These are phyloP conservation scores for Butyriboletus appendiculatus DNA, from an alignment of 1,284 basidiomycete species.

Conservation along the genomic window DNA sequence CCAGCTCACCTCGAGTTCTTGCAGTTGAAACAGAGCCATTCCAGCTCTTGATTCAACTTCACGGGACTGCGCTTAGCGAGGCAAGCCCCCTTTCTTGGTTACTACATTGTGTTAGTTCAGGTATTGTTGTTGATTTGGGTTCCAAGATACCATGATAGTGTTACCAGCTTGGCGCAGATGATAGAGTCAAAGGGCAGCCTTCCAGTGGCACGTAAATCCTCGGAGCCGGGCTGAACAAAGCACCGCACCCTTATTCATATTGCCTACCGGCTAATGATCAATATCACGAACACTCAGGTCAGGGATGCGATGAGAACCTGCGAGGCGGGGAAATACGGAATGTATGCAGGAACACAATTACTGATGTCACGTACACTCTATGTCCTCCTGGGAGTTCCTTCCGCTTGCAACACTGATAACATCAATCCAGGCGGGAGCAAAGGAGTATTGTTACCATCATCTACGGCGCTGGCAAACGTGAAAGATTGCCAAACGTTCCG, in stretches of 20 bases:
- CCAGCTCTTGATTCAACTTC: too few species aligned
- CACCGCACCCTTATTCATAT: not conserved
- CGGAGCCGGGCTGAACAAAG: not conserved
- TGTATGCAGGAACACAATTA: not conserved
- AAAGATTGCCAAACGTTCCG: slow-evolving; percentile 2
- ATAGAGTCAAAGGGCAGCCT: not conserved
- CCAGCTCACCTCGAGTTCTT: too few species aligned
- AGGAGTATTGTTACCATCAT: not conserved
- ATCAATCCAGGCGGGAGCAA: not conserved
- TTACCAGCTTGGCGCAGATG: not conserved
- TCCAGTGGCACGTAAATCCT: not conserved
- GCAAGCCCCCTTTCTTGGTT: too few species aligned
- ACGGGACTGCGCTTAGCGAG: too few species aligned
- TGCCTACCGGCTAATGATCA: not conserved
- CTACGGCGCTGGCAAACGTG: not conserved
- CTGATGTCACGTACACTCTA: not conserved
- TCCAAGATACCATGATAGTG: not conserved
- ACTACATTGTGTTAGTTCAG: too few species aligned
- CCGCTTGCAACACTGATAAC: not conserved
- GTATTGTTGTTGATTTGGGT: too few species aligned
- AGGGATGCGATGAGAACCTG: not conserved
- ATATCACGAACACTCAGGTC: not conserved
- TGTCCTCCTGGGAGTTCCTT: not conserved
- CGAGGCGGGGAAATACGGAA: not conserved
- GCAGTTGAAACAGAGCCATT: too few species aligned